Evolutionary conservation across 2,329 filamentous ascomycete species (phyloP), one percentile per base, ranked within the genome.

Genomic region (Penicillium sp.): DNA sequence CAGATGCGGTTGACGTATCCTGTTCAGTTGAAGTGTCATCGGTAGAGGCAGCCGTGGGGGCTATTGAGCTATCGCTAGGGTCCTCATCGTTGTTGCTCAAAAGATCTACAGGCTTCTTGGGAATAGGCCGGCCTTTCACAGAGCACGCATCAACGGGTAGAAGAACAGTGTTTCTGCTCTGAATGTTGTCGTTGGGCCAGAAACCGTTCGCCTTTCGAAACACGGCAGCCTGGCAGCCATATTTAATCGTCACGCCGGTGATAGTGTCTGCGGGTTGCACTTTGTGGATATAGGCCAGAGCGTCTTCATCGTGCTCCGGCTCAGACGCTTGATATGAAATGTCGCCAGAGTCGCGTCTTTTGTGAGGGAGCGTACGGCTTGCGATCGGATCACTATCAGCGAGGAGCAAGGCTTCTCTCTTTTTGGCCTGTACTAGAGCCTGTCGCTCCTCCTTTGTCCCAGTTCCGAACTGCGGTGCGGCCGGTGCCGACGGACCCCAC

Each of bases 111-210:
- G 45, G 50, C 24, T 63, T 46, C 70, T 70, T 7, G 65, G 74
- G 39, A 69, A 83, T 74, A 34, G 77, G 82, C 49, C 86, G 83
- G 31, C 93, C 92, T 69, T 92, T 94, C 40, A 92, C 81, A 40
- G 89, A 87, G 72, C 93, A 97, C 39, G 90, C 89, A 72, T 96
- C 92, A 5, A 97, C 90, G 0, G 94, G 94, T 50, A 99, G 78
- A 9, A 92, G 82, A 16, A 99, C 82, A 61, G 85, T 87, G 67
- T 90, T 90, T 57, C 92, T 86, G 46, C 87, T 85, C 71, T 97
- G 93, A 35, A 97, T 88, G 60, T 86, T 91, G 70, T 97, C 94
- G 61, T 92, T 90, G 7, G 92, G 90, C 94, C 94, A 99, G 68
- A 99, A 86, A 11, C 94, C 86, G 71, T 99, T 99, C 38, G 91